Conservation (phyloP, 139 green algal species). For the Deuterostichococcus epilithicus region DNA sequence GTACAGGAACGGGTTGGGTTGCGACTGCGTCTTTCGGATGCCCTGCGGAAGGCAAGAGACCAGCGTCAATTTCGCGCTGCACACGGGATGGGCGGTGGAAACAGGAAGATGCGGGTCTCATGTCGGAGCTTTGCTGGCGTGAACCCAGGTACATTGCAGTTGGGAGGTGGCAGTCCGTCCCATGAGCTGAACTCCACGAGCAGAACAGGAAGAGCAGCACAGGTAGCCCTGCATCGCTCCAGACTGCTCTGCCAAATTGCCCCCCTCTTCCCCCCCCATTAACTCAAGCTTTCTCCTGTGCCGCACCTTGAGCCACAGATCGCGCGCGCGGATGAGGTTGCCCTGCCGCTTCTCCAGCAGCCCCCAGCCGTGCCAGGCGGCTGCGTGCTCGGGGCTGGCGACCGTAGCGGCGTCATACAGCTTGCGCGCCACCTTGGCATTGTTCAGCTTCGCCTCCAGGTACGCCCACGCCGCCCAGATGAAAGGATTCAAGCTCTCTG, state of each 20-base stretch:
- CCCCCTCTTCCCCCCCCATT: too few species aligned
- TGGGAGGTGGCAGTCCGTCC: too few species aligned
- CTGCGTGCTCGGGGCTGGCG: conserved; percentile 78
- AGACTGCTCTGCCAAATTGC: too few species aligned
- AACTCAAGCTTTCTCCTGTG: neutral
- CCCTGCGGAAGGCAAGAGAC: conserved; percentile 33
- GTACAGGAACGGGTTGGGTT: conserved; percentile 80
- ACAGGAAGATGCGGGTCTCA: too few species aligned
- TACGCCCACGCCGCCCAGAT: conserved; percentile 92
- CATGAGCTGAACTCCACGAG: too few species aligned
- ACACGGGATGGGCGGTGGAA: too few species aligned
- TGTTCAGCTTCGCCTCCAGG: conserved; percentile 69
- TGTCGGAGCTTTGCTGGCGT: too few species aligned
- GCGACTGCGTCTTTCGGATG: conserved; percentile 38
- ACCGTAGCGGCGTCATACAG: conserved; percentile 89
- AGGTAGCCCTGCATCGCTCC: too few species aligned
- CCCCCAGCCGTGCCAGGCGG: conserved; percentile 96
- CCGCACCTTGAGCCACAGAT: conserved; percentile 65
- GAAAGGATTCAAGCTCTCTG: conserved; percentile 75
- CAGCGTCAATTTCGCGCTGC: too few species aligned
- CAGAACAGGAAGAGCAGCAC: too few species aligned
- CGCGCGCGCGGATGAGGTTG: conserved; percentile 72
- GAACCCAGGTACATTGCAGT: too few species aligned
- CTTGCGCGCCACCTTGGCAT: conserved; percentile 69
- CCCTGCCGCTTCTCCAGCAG: conserved; percentile 88